A percentile compares a stretch with the other conserved stretches of the same genome.
These are phyloP conservation scores for Trichoderma atroviride DNA, from an alignment of 2,329 filamentous ascomycete species.

Conservation along the genomic window DNA sequence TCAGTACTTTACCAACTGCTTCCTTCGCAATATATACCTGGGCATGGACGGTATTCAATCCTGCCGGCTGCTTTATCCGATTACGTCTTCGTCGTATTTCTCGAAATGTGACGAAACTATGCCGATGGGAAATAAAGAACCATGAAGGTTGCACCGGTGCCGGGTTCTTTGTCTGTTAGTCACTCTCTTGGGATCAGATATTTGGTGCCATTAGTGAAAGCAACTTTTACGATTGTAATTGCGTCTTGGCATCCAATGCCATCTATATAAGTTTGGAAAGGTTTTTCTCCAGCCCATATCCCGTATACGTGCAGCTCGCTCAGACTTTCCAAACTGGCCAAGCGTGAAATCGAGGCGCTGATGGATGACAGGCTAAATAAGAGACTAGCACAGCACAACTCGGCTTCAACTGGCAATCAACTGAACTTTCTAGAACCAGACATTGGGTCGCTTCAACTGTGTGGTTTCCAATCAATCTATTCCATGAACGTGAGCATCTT, in stretches of 20 bases:
- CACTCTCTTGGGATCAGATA: neutral
- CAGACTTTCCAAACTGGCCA: conserved; percentile 23
- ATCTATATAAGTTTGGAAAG: neutral
- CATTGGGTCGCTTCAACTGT: neutral
- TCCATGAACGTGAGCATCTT: neutral
- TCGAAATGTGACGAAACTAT: neutral
- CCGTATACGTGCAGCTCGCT: conserved; percentile 3
- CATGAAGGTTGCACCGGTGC: neutral
- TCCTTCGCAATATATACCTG: neutral
- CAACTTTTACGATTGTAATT: neutral
- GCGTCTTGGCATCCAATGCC: neutral
- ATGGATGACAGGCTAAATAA: neutral
- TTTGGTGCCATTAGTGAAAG: neutral
- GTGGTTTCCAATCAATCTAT: neutral
- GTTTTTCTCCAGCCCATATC: neutral
- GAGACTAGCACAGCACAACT: neutral
- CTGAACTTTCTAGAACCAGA: neutral
- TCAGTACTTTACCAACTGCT: neutral
- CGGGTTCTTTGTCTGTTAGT: neutral
- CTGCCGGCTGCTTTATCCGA: neutral
- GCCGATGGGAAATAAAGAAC: neutral
- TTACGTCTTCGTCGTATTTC: neutral
- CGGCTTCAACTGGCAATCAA: neutral
- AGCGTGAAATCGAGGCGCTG: neutral
- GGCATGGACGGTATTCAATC: neutral